phyloP scores from a whole-genome alignment of 2,329 filamentous ascomycete genomes.

The Colletotrichum australisinense region DNA sequence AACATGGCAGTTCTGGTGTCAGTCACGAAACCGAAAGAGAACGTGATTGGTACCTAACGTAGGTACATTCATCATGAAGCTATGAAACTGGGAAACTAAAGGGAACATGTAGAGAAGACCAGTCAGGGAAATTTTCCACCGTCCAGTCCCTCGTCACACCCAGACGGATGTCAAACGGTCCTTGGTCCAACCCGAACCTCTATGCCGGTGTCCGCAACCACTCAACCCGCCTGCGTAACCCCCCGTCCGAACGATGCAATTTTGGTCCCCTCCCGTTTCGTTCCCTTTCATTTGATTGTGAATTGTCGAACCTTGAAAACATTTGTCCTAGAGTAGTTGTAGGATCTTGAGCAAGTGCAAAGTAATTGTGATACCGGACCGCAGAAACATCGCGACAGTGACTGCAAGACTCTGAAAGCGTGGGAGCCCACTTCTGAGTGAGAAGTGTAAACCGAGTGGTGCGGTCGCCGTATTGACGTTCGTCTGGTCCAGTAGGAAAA shows the following conservation, averaged over 20 bases:
- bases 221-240: background rate
- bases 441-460: background rate
- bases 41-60: background rate
- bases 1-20: background rate
- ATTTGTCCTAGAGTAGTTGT: background rate
- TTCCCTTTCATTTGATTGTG: background rate
- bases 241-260: background rate
- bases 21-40: background rate
- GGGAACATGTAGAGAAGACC: background rate
- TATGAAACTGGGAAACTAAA: background rate
- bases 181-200: slow-evolving; percentile 2
- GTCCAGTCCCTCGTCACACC: background rate
- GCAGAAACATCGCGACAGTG: background rate
- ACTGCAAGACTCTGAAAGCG: background rate
- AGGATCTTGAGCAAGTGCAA: slow-evolving; percentile 19
- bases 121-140: background rate
- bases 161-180: background rate
- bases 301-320: background rate
- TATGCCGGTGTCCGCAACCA: background rate
- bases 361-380: background rate
- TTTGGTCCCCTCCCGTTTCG: background rate
- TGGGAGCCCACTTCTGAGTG: background rate
- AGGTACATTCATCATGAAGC: slow-evolving; percentile 3
- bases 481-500: background rate
- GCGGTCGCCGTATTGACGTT: background rate